Percentiles rank a stretch among this genome's conserved stretches.
Conservation (phyloP, 2,329 filamentous ascomycete genomes). For the Calonectria pseudoreteaudii region DNA sequence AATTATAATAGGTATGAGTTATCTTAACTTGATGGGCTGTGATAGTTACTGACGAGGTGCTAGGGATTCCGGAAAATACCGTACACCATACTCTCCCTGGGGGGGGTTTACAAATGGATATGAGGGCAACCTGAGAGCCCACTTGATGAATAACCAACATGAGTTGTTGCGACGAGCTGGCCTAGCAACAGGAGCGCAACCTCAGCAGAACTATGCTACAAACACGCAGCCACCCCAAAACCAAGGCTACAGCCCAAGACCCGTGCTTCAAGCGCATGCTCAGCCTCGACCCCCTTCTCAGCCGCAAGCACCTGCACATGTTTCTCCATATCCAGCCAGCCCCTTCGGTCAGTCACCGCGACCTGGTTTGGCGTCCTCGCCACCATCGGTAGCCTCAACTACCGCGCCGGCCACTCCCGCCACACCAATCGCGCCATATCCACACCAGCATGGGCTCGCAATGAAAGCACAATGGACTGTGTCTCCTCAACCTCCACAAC, state of each 20-base stretch:
- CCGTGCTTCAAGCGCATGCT: background rate
- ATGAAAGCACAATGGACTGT: constrained; percentile 35
- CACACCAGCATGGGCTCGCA: constrained; percentile 25
- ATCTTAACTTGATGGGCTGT: background rate
- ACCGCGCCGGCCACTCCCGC: background rate
- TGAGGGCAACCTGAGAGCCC: constrained; percentile 62
- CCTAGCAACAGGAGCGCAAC: constrained; percentile 18
- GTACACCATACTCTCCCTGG: constrained; percentile 68
- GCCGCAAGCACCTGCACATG: background rate
- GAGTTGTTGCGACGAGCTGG: constrained; percentile 44
- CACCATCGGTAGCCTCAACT: background rate
- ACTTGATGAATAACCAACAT: constrained; percentile 53
- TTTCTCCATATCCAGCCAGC: constrained; percentile 8
- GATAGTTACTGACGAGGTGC: constrained; percentile 31
- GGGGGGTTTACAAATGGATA: constrained; percentile 73
- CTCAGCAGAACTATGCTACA: background rate
- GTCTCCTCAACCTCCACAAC: constrained; percentile 11
- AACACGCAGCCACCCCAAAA: background rate
- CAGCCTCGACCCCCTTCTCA: background rate
- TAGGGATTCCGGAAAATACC: constrained; percentile 67
- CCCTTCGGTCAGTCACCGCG: constrained; percentile 18
- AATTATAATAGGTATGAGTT: constrained; percentile 66
- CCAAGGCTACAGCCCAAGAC: background rate
- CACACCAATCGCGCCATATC: background rate
- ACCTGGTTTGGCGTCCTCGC: constrained; percentile 11